A percentile compares a stretch with the other conserved stretches of the same genome.
These are phyloP conservation scores for Sugiyamaella xylanicola DNA, from an alignment of 1,139 yeast species.

Conservation along the genomic window DNA sequence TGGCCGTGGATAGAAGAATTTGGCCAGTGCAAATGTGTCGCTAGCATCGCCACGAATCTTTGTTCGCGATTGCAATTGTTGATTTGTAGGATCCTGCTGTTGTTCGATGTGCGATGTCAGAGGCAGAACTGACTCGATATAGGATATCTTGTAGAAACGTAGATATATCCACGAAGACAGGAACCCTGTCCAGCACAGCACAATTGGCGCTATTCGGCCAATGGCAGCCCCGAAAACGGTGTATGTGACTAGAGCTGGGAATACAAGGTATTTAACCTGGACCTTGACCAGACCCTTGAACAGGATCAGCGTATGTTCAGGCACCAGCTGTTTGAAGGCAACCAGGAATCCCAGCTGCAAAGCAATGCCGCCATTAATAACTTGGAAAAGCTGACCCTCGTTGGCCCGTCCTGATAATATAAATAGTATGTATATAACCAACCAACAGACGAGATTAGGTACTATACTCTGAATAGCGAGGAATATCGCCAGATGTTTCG, in stretches of 20 bases:
- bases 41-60: conserved; percentile 79
- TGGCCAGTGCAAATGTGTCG: conserved; percentile 80
- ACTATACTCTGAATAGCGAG: conserved; percentile 57
- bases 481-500: conserved; percentile 60
- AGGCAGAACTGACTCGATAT: conserved; percentile 41
- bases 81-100: conserved; percentile 28
- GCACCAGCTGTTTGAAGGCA: conserved; percentile 83
- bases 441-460: conserved; percentile 48
- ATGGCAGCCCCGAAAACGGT: conserved; percentile 38
- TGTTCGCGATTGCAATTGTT: conserved; percentile 32
- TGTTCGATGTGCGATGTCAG: conserved; percentile 26
- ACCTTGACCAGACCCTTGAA: conserved; percentile 64
- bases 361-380: conserved; percentile 74
- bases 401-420: conserved; percentile 20
- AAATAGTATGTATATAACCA: conserved; percentile 18
- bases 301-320: conserved; percentile 78
- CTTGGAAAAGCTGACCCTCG: conserved; percentile 22
- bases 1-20: conserved; percentile 70
- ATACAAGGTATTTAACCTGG: conserved; percentile 70
- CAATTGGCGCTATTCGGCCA: conserved; percentile 33
- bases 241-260: conserved; percentile 54
- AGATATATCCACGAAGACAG: conserved; percentile 71
- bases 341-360: conserved; percentile 76
- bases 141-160: conserved; percentile 67
- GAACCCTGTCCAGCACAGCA: conserved; percentile 73